Conservation (phyloP, 495 filamentous ascomycete genomes). For the Penicillium odoratum region DNA sequence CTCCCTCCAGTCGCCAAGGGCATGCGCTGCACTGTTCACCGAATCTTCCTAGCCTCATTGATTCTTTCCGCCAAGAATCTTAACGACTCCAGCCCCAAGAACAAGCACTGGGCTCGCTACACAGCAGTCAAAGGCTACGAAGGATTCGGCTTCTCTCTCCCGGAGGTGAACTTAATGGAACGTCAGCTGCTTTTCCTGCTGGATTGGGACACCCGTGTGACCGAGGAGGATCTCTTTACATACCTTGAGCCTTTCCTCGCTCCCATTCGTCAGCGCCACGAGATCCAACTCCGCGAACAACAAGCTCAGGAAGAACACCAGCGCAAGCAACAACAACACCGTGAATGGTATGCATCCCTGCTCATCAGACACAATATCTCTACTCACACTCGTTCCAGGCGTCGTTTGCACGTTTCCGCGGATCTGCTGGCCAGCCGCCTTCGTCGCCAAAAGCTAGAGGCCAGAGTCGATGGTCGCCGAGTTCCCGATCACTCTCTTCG, state of each 20-base stretch:
- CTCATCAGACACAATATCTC: not conserved
- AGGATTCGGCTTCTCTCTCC: slow-evolving; percentile 85
- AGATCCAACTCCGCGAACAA: slow-evolving; percentile 30
- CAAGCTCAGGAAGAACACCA: slow-evolving; percentile 33
- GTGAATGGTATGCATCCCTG: slow-evolving; percentile 34
- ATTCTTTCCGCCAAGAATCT: slow-evolving; percentile 79
- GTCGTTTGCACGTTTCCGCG: slow-evolving; percentile 41
- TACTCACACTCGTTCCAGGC: slow-evolving; percentile 21
- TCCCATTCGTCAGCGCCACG: slow-evolving; percentile 64
- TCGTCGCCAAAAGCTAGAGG: slow-evolving; percentile 43
- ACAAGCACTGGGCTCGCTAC: slow-evolving; percentile 99
- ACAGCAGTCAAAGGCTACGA: slow-evolving; percentile 72
- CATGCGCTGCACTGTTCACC: slow-evolving; percentile 93
- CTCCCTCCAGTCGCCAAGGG: slow-evolving; percentile 95
- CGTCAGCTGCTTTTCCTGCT: slow-evolving; percentile 92
- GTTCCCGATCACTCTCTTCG: slow-evolving; percentile 19
- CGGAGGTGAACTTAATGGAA: slow-evolving; percentile 98
- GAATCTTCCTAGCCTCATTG: slow-evolving; percentile 78
- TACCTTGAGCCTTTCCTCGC: slow-evolving; percentile 87
- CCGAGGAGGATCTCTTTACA: slow-evolving; percentile 76
- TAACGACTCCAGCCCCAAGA: slow-evolving; percentile 94
- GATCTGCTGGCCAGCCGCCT: slow-evolving; percentile 44
- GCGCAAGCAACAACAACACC: slow-evolving; percentile 39
- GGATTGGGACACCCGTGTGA: slow-evolving; percentile 89
- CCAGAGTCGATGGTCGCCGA: slow-evolving; percentile 27